Percentiles rank a stretch among this genome's conserved stretches.
Evolutionary conservation across 495 filamentous ascomycete genomes (phyloP).

Genomic region (Podospora pseudoanserina): DNA sequence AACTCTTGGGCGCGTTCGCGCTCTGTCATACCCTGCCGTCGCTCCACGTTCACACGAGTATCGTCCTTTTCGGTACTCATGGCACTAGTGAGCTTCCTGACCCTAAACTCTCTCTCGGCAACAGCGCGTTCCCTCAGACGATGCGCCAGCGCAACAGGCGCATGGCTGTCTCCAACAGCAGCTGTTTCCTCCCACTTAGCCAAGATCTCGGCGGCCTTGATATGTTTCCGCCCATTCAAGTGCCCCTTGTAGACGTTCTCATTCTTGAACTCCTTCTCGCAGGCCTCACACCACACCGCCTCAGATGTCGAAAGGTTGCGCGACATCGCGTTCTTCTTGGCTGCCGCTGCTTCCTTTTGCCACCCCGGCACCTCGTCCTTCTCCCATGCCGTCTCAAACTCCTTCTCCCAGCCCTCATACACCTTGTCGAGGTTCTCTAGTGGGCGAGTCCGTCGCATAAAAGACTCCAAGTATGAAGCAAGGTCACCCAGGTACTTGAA

Average conservation of each 20-base stretch:
- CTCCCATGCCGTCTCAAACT: constrained; percentile 82
- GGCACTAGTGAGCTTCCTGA: constrained; percentile 68
- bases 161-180: constrained; percentile 29
- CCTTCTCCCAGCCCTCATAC: constrained; percentile 66
- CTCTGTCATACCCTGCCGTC: constrained; percentile 93
- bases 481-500: constrained; percentile 83
- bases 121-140: constrained; percentile 85
- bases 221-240: constrained; percentile 86
- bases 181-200: constrained; percentile 34
- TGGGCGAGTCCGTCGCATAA: constrained; percentile 74
- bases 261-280: constrained; percentile 92
- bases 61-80: constrained; percentile 79
- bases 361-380: constrained; percentile 76
- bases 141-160: constrained; percentile 37
- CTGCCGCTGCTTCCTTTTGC: constrained; percentile 54
- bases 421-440: constrained; percentile 79
- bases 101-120: constrained; percentile 80
- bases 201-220: constrained; percentile 66
- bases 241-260: constrained; percentile 91
- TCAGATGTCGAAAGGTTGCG: constrained; percentile 58
- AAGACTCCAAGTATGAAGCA: constrained; percentile 77
- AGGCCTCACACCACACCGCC: constrained; percentile 81
- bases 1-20: constrained; percentile 88
- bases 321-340: constrained; percentile 32
- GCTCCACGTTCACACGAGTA: constrained; percentile 88